Percentiles rank a stretch among this genome's conserved stretches.
These are phyloP conservation scores for Tinospora cordifolia DNA, from an alignment of 164 flowering plant genomes.

Conservation along the genomic window DNA sequence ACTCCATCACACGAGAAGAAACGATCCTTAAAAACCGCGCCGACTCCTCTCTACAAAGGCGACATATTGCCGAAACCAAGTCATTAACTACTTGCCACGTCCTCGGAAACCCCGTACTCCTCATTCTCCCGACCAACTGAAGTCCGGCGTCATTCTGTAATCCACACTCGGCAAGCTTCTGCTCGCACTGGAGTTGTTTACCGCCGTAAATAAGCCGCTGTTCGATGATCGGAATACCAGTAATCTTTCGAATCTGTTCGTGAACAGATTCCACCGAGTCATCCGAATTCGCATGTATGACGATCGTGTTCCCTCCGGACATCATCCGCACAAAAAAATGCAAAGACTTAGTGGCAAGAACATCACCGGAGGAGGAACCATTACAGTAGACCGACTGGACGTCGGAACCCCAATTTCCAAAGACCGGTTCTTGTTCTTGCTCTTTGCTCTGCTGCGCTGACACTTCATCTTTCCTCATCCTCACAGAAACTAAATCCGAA, in stretches of 20 bases:
- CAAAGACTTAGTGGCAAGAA: background rate
- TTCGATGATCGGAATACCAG: conserved; percentile 59
- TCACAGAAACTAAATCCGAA: conserved; percentile 23
- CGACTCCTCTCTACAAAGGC: conserved; percentile 27
- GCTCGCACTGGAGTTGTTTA: conserved; percentile 59
- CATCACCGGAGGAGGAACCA: background rate
- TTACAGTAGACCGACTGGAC: conserved; percentile 8
- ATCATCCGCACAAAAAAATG: conserved; percentile 70
- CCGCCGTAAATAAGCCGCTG: conserved; percentile 69
- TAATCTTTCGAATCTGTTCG: conserved; percentile 37
- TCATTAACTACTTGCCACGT: conserved; percentile 58
- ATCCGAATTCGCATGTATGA: conserved; percentile 42
- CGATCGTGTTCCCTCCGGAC: conserved; percentile 42
- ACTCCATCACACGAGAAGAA: conserved; percentile 26
- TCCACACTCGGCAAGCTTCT: conserved; percentile 40
- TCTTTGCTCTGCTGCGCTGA: background rate
- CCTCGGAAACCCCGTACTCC: conserved; percentile 56
- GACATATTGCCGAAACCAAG: conserved; percentile 29
- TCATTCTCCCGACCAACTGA: conserved; percentile 67
- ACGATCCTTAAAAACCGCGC: conserved; percentile 10
- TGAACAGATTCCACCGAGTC: conserved; percentile 66
- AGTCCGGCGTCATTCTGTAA: conserved; percentile 59
- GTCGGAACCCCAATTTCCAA: conserved; percentile 17
- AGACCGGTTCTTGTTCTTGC: background rate
- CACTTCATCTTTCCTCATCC: conserved; percentile 33